A percentile compares a stretch with the other conserved stretches of the same genome.
phyloP scores from a whole-genome alignment of 495 filamentous ascomycete species.

The Trichoderma reesei region DNA sequence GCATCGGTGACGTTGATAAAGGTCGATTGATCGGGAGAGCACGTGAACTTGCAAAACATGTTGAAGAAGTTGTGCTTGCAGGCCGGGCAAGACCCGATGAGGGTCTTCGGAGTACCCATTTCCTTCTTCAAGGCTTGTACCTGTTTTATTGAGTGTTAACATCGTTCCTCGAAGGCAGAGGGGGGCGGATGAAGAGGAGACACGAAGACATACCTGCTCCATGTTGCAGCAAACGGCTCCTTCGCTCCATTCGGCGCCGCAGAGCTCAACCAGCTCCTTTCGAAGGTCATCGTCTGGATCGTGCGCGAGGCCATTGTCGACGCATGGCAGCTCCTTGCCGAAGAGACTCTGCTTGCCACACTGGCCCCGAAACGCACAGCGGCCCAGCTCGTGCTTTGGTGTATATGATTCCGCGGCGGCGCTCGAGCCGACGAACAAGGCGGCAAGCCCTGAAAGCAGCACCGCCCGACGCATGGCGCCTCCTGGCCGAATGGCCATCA shows the following conservation, averaged over 20 bases:
- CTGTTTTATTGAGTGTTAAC: slow-evolving; percentile 33
- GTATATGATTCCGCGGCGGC: slow-evolving; percentile 31
- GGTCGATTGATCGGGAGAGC: slow-evolving; percentile 89
- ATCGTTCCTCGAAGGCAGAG: background rate
- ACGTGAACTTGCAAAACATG: slow-evolving; percentile 94
- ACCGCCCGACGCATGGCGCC: slow-evolving; percentile 1
- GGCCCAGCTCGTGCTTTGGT: slow-evolving; percentile 71
- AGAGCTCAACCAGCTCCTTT: slow-evolving; percentile 71
- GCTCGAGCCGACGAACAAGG: slow-evolving; percentile 26
- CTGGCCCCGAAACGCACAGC: slow-evolving; percentile 84
- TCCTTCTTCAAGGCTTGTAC: slow-evolving; percentile 68
- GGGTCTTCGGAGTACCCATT: slow-evolving; percentile 72
- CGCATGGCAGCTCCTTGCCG: slow-evolving; percentile 76
- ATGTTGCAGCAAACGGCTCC: slow-evolving; percentile 74
- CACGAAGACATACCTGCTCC: slow-evolving; percentile 53
- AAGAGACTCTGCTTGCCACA: slow-evolving; percentile 87
- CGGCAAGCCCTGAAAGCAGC: background rate
- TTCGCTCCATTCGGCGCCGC: slow-evolving; percentile 74
- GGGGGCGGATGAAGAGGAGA: background rate
- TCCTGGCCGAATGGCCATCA: background rate
- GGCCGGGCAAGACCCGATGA: slow-evolving; percentile 88
- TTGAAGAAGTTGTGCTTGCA: slow-evolving; percentile 97
- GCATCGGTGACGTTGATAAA: slow-evolving; percentile 89
- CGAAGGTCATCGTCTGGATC: slow-evolving; percentile 59
- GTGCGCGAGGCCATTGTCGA: slow-evolving; percentile 80